Percentiles rank a stretch among this genome's conserved stretches.
Evolutionary conservation across 1,284 basidiomycete genomes (phyloP).

Genomic region (Schizopora paradoxa): DNA sequence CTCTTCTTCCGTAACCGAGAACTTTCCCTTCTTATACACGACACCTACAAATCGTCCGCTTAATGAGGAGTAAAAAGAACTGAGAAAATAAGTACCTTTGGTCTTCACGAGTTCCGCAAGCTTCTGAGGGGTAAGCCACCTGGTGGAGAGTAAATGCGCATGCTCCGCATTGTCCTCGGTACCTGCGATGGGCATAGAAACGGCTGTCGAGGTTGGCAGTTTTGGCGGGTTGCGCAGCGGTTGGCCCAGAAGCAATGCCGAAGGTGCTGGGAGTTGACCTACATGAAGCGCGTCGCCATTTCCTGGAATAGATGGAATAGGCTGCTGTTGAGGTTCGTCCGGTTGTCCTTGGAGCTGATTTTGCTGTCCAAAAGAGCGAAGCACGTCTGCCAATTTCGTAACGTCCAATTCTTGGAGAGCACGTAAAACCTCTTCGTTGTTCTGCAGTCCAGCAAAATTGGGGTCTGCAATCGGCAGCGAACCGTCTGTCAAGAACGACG

Average conservation of each 20-base stretch:
- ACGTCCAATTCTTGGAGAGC: constrained; percentile 68
- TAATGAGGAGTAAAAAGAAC: constrained; percentile 7
- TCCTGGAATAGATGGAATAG: background rate
- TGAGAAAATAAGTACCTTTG: constrained; percentile 43
- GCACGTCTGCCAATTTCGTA: constrained; percentile 57
- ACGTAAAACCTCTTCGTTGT: constrained; percentile 69
- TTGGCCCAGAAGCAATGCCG: constrained; percentile 26
- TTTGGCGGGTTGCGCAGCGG: constrained; percentile 32
- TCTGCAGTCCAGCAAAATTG: constrained; percentile 12
- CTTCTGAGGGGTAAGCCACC: constrained; percentile 67
- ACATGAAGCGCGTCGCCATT: background rate
- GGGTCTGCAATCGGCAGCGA: background rate
- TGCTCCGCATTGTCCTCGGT: constrained; percentile 35
- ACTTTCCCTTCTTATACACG: constrained; percentile 80
- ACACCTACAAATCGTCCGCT: constrained; percentile 44
- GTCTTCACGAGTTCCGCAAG: constrained; percentile 59
- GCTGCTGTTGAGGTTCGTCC: background rate
- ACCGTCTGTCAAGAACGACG: constrained; percentile 39
- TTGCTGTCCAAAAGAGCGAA: constrained; percentile 55
- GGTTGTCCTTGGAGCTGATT: background rate
- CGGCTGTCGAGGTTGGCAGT: constrained; percentile 27
- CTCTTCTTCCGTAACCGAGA: constrained; percentile 68
- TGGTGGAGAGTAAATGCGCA: constrained; percentile 54
- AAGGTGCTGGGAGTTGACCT: constrained; percentile 27
- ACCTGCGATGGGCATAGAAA: constrained; percentile 28